Base-by-base conservation (phyloP, 305 asterid species). In the Fraxinus angustifolia region DNA sequence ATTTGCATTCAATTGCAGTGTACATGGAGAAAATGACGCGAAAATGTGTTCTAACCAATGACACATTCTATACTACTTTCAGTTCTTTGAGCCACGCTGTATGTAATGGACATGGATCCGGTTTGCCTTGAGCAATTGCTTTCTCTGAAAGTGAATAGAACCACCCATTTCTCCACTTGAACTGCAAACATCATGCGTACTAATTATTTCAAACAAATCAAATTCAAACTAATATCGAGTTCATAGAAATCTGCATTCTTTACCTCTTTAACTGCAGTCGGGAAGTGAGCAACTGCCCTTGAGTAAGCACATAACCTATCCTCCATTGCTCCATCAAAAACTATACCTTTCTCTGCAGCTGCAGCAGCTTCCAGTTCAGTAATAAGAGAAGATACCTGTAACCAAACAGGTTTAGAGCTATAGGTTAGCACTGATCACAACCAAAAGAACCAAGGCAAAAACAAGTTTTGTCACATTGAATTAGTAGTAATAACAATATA, bases 241-340 rank as follows among this genome's bases (percentile, higher is more conserved):
- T 16, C 17, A 30, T 31, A 35, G 26, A 77, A 40, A 10, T 34
- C 35, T 45, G 17, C 16, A 34, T 68, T 85, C 60, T 38, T 87
- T 77, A 95, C 98, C 98, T 96, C 98, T 88, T 96, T 94, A 28
- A 96, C 99, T 50, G 98, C 99, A 1, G 97, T 94, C n/a, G 98
- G 98, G 83, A 96, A 96, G 85, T 94, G 98, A 19, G 97, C 92
- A 48, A 94, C 99, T 6, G 97, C 97, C 30, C 95, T 85, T 0
- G 98, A 96, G 86, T 96, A 96, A 73, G 99, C 99, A 68, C 99
- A 94, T 28, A 94, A 50, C 74, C 98, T 87, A 67, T 94, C 97
- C 86, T 91, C 98, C 79, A 96, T 89, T 67, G 88, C 97, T 48
- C 78, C 91, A 58, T 93, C 97, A 30, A 96, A 96, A 81, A 82